Conservation (phyloP, 2,329 filamentous ascomycete species). For the Phaeophleospora eucalypticola region DNA sequence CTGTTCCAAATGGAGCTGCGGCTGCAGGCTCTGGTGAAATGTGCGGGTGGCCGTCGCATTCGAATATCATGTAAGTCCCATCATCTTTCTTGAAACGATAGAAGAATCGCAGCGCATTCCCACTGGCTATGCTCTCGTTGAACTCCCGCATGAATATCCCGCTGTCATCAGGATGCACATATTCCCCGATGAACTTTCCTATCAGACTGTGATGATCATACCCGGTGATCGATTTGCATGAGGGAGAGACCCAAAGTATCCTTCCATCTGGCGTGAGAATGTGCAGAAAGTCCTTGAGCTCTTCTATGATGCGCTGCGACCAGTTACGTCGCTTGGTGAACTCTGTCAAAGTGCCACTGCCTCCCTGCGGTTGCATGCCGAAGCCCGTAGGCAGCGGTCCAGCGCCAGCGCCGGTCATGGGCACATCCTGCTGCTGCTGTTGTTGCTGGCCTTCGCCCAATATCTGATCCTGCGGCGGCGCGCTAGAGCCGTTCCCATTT, state of each 20-base stretch:
- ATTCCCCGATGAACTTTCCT: constrained; percentile 72
- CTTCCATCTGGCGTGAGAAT: constrained; percentile 81
- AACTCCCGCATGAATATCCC: constrained; percentile 80
- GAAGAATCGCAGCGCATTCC: constrained; percentile 76
- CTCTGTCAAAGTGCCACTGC: constrained; percentile 57
- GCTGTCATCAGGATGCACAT: constrained; percentile 81
- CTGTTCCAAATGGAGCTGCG: constrained; percentile 19
- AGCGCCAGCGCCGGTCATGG: constrained; percentile 47
- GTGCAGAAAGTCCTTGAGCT: constrained; percentile 82
- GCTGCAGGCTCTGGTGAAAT: constrained; percentile 63
- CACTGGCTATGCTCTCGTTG: constrained; percentile 80
- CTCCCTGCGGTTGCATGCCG: constrained; percentile 41
- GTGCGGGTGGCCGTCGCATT: constrained; percentile 89
- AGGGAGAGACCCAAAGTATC: constrained; percentile 82
- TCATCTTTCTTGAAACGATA: constrained; percentile 77
- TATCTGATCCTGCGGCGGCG: constrained; percentile 16
- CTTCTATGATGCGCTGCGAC: constrained; percentile 84
- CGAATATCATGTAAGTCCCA: constrained; percentile 72
- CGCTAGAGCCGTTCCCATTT: constrained; percentile 19
- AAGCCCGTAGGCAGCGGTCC: constrained; percentile 55
- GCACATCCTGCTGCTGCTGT: constrained; percentile 25
- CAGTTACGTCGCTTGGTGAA: constrained; percentile 69
- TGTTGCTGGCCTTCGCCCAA: constrained; percentile 24
- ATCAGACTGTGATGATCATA: constrained; percentile 67
- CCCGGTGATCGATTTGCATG: constrained; percentile 68